Conservation (phyloP, 129 eudicot species). For the Apium graveolens region DNA sequence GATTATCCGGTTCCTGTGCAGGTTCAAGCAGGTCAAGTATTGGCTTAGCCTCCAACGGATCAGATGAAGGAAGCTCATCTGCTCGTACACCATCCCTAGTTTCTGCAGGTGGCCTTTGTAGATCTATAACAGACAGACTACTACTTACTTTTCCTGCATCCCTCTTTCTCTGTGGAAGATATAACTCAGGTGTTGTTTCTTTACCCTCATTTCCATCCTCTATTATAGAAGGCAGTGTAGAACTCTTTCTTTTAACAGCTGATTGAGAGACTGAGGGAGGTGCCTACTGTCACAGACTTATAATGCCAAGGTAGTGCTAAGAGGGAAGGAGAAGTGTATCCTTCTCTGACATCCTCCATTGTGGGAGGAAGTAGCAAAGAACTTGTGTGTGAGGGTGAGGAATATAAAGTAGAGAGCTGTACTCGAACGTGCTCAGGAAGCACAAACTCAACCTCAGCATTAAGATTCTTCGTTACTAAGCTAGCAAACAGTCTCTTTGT, state of each 20-base stretch:
- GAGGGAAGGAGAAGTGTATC: not conserved
- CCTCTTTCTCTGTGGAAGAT: not conserved
- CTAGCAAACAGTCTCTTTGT: no score
- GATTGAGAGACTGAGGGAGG: not conserved
- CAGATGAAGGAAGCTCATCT: no score
- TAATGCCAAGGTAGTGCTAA: not conserved
- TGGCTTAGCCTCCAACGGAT: no score
- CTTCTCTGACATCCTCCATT: not conserved
- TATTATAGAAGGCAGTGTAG: no score
- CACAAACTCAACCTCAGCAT: no score
- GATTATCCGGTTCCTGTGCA: not conserved
- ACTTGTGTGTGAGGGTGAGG: not conserved
- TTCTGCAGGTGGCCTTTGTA: not conserved
- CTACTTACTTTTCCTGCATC: not conserved
- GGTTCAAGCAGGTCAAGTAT: no score
- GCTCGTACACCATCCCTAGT: no score
- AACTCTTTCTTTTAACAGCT: no score
- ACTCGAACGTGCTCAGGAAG: no score
- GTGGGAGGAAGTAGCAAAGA: not conserved
- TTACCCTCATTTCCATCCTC: not conserved
- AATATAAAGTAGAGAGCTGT: not conserved
- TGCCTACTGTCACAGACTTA: not conserved
- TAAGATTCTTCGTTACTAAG: no score
- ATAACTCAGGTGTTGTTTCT: not conserved
- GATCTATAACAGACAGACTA: no score